A percentile compares a stretch with the other conserved stretches of the same genome.
Evolutionary conservation across 2,329 filamentous ascomycete genomes (phyloP).

Genomic region (Cercospora janseana): DNA sequence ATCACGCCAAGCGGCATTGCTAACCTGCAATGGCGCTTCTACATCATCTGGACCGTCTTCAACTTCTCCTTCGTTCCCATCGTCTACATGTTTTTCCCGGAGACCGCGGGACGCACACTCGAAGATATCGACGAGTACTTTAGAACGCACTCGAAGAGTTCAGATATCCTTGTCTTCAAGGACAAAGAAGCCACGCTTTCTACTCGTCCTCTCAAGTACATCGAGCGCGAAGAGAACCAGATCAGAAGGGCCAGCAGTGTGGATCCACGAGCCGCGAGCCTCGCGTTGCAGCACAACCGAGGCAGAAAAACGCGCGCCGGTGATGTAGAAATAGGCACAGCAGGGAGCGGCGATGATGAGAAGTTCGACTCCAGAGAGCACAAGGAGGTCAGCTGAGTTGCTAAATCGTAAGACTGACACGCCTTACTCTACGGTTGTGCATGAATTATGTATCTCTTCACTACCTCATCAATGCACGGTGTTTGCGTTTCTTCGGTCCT

Average conservation of each 20-base stretch:
- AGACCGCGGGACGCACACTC: conserved; percentile 37
- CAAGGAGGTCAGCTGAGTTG: conserved; percentile 10
- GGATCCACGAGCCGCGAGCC: conserved; percentile 32
- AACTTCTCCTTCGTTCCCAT: conserved; percentile 51
- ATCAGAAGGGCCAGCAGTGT: conserved; percentile 39
- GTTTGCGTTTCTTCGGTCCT: too few species aligned
- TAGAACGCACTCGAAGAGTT: conserved; percentile 21
- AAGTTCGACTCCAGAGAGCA: conserved; percentile 3
- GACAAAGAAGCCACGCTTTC: conserved; percentile 50
- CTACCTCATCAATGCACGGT: too few species aligned
- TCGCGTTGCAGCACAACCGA: conserved; percentile 23
- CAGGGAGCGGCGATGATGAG: conserved; percentile 6
- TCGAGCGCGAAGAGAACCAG: conserved; percentile 48
- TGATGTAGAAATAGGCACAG: conserved; percentile 7
- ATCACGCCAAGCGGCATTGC: conserved; percentile 35
- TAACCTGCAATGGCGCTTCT: conserved; percentile 36
- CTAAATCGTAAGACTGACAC: too few species aligned
- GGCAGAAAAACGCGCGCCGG: conserved; percentile 7
- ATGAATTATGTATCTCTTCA: too few species aligned
- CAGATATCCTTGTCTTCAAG: conserved; percentile 46
- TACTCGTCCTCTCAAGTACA: conserved; percentile 49
- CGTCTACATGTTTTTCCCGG: conserved; percentile 43
- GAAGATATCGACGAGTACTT: conserved; percentile 37
- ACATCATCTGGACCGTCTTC: conserved; percentile 52
- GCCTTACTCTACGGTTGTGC: too few species aligned